Conservation (phyloP, 768 basidiomycete genomes). For the Termitomyces sp. region DNA sequence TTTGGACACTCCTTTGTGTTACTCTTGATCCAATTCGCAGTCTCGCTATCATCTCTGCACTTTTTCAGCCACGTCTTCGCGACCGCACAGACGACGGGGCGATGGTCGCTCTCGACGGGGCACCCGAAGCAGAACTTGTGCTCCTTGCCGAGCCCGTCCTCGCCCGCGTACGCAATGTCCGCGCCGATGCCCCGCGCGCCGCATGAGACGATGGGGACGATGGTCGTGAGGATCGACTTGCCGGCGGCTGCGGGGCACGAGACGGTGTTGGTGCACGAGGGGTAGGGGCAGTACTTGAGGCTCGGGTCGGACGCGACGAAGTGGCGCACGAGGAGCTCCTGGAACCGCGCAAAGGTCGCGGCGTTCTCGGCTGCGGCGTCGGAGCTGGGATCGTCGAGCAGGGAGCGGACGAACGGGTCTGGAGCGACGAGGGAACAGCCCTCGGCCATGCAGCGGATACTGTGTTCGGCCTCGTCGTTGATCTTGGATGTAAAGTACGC, state of each 20-base stretch:
- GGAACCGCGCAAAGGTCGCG: slow-evolving; percentile 51
- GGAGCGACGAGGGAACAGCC: slow-evolving; percentile 61
- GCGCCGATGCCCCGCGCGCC: slow-evolving; percentile 49
- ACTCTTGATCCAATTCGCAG: slow-evolving; percentile 99
- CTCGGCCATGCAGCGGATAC: slow-evolving; percentile 77
- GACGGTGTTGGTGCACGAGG: slow-evolving; percentile 91
- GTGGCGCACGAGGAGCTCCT: slow-evolving; percentile 82
- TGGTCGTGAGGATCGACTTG: slow-evolving; percentile 62
- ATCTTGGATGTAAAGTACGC: slow-evolving; percentile 79
- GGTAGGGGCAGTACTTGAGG: slow-evolving; percentile 94
- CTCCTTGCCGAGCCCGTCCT: slow-evolving; percentile 29
- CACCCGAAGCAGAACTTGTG: slow-evolving; percentile 97
- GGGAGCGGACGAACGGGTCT: slow-evolving; percentile 53
- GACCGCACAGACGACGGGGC: slow-evolving; percentile 84
- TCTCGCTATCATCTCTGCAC: slow-evolving; percentile 96
- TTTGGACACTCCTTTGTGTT: slow-evolving; percentile 98
- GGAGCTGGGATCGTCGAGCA: slow-evolving; percentile 28
- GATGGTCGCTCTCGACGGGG: slow-evolving; percentile 79
- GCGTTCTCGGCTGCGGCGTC: slow-evolving; percentile 15
- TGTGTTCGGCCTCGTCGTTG: slow-evolving; percentile 70
- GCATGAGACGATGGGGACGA: slow-evolving; percentile 89
- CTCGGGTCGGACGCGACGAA: slow-evolving; percentile 81
- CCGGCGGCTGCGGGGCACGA: slow-evolving; percentile 79
- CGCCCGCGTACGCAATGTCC: slow-evolving; percentile 10
- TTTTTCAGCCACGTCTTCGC: slow-evolving; percentile 96